phyloP scores from a whole-genome alignment of 73 alveolate species.

The Blepharisma japonicum region DNA sequence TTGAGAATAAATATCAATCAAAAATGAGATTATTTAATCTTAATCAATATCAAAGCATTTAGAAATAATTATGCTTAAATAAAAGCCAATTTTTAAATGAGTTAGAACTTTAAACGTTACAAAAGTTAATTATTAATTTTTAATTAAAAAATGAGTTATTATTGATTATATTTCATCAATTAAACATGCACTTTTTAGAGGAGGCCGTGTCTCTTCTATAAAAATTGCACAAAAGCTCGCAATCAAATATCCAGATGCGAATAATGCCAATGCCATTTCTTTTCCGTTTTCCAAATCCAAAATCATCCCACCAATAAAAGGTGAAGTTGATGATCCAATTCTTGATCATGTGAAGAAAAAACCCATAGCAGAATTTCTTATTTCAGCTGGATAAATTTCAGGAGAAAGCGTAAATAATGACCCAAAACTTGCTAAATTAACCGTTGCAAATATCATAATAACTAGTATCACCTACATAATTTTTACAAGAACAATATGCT shows the following conservation, averaged over 20 bases:
- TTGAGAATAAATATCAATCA: no score
- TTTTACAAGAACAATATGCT: not conserved
- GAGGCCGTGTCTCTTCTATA: slow-evolving; percentile 11
- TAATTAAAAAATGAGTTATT: no score
- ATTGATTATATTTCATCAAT: no score
- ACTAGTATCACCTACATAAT: not conserved
- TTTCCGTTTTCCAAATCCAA: not conserved
- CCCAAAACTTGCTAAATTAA: not conserved
- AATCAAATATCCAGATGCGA: not conserved
- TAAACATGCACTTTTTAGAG: no score
- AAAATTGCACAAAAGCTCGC: not conserved
- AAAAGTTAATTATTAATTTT: no score
- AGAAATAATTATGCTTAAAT: no score
- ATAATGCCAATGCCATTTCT: not conserved
- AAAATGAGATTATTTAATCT: no score
- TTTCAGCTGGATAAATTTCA: not conserved
- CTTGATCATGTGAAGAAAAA: not conserved
- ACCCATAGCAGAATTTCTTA: not conserved
- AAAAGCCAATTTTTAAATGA: no score
- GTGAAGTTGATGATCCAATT: not conserved
- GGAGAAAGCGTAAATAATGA: not conserved
- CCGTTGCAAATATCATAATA: not conserved
- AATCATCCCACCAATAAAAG: not conserved
- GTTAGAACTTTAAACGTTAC: no score
- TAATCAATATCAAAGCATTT: no score